phyloP scores from a whole-genome alignment of 345 rosid genomes.

The Anacardium occidentale region DNA sequence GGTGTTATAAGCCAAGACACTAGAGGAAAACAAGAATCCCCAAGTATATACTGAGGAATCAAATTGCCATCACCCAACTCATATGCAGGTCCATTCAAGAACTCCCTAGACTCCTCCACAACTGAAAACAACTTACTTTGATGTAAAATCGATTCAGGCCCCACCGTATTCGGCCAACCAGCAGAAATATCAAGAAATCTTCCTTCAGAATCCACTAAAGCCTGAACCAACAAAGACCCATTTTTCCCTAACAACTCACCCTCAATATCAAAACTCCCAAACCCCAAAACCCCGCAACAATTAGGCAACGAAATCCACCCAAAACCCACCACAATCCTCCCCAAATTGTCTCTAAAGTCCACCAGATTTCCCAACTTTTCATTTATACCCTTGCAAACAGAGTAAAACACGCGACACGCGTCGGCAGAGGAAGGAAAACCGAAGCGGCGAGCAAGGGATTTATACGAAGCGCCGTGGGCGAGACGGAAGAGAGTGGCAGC shows the following conservation, averaged over 20 bases:
- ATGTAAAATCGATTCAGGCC: conserved; percentile 43
- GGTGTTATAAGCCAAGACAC: conserved; percentile 78
- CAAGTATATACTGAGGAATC: conserved; percentile 60
- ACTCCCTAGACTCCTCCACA: conserved; percentile 43
- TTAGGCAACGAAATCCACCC: conserved; percentile 58
- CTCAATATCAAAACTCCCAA: conserved; percentile 50
- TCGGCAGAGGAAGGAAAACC: conserved; percentile 44
- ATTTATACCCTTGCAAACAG: conserved; percentile 52
- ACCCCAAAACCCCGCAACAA: conserved; percentile 74
- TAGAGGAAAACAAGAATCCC: conserved; percentile 66
- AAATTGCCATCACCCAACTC: conserved; percentile 42
- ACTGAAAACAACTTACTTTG: conserved; percentile 46
- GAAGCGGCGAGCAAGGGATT: conserved; percentile 43
- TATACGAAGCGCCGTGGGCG: conserved; percentile 62
- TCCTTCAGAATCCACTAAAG: conserved; percentile 66
- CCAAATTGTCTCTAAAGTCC: conserved; percentile 35
- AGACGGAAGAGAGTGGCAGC: conserved; percentile 73
- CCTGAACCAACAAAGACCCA: conserved; percentile 67
- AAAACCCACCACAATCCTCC: conserved; percentile 50
- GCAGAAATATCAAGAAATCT: conserved; percentile 75
- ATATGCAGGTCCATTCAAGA: conserved; percentile 45
- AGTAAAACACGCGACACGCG: conserved; percentile 63
- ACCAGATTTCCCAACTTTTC: conserved; percentile 44
- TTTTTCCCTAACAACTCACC: conserved; percentile 46
- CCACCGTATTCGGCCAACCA: conserved; percentile 70